phyloP scores from a whole-genome alignment of 2,329 filamentous ascomycete species.

The Grosmannia penicillata region DNA sequence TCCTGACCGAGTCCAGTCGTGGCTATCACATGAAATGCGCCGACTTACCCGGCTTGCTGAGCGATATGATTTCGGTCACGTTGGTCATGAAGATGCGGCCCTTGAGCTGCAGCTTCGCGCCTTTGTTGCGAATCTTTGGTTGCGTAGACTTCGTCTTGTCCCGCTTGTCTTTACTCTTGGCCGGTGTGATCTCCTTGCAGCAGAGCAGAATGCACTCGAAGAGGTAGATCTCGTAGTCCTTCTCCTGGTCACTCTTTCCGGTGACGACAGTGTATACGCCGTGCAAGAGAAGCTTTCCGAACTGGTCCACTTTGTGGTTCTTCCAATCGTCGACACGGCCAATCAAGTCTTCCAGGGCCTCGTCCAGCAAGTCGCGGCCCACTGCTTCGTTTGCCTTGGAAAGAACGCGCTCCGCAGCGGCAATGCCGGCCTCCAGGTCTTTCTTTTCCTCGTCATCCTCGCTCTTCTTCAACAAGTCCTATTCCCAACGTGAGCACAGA shows the following conservation, averaged over 20 bases:
- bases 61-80: constrained; percentile 82
- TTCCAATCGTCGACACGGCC: constrained; percentile 93
- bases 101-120: constrained; percentile 81
- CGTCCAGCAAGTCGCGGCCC: constrained; percentile 69
- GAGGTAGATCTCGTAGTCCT: constrained; percentile 97
- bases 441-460: constrained; percentile 55
- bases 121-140: constrained; percentile 47
- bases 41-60: constrained; percentile 68
- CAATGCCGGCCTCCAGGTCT: constrained; percentile 64
- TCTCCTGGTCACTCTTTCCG: constrained; percentile 75
- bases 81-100: constrained; percentile 99
- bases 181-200: constrained; percentile 85
- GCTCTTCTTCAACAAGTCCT: constrained; percentile 74
- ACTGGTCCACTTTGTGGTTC: constrained; percentile 76
- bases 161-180: constrained; percentile 68
- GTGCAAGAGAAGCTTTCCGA: constrained; percentile 75
- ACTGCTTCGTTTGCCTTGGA: constrained; percentile 82
- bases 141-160: constrained; percentile 42
- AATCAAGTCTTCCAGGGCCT: constrained; percentile 71
- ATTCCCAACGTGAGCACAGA: background rate
- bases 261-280: constrained; percentile 89
- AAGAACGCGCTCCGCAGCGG: constrained; percentile 68
- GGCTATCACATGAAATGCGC: too few species aligned
- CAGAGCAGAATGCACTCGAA: constrained; percentile 92
- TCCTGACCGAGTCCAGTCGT: too few species aligned